A percentile compares a stretch with the other conserved stretches of the same genome.
Evolutionary conservation across 2,329 filamentous ascomycete species (phyloP).

Genomic region (Hirsutella minnesotensis): DNA sequence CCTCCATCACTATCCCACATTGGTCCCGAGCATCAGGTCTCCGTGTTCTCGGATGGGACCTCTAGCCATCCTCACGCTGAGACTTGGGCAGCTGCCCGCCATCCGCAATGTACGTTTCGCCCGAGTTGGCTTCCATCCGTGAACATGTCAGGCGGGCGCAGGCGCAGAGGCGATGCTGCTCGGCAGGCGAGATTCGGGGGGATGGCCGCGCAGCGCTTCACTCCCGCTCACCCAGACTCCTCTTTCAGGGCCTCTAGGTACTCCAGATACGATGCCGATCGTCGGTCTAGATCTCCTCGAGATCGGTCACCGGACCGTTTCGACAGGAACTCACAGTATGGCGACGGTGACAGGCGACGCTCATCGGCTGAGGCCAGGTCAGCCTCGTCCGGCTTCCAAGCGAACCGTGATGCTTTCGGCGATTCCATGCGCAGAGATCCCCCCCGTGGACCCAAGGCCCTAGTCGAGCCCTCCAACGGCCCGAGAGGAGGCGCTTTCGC

Average conservation of each 20-base stretch:
- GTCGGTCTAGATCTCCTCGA: slow-evolving; percentile 51
- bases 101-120: slow-evolving; percentile 12
- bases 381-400: slow-evolving; percentile 48
- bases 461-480: slow-evolving; percentile 57
- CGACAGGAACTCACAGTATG: slow-evolving; percentile 40
- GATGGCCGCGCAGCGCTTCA: not conserved
- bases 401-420: slow-evolving; percentile 45
- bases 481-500: slow-evolving; percentile 56
- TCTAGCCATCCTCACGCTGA: slow-evolving; percentile 4
- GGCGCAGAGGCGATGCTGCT: not conserved
- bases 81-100: slow-evolving; percentile 10
- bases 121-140: not conserved
- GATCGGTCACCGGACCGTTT: slow-evolving; percentile 61
- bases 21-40: not conserved
- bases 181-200: not conserved
- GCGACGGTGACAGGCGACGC: slow-evolving; percentile 57
- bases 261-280: slow-evolving; percentile 50
- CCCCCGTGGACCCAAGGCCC: slow-evolving; percentile 70
- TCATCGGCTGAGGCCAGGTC: slow-evolving; percentile 47
- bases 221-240: slow-evolving; percentile 2
- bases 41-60: slow-evolving; percentile 9
- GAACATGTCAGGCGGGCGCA: slow-evolving; percentile 1
- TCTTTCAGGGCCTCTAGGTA: slow-evolving; percentile 39
- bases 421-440: slow-evolving; percentile 53
- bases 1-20: not conserved